Evolutionary conservation across 495 filamentous ascomycete genomes (phyloP).

Genomic region (Aspergillus campestris): DNA sequence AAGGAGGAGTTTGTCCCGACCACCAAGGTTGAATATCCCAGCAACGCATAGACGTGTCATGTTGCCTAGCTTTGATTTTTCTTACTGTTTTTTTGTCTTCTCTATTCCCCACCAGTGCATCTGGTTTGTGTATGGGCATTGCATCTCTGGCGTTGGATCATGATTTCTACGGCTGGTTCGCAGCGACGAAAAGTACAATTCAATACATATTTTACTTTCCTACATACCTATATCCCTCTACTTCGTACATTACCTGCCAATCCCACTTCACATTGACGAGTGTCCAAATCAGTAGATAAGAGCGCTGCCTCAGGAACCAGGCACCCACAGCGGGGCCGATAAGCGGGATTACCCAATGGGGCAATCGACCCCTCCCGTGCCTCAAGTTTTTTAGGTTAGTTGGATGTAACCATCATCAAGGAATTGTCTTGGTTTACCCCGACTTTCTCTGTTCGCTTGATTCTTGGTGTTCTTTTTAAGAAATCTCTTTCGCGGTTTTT

Average conservation of each 20-base stretch:
- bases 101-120: constrained; percentile 1
- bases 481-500: neutral
- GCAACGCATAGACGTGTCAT: constrained; percentile 46
- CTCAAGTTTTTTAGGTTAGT: neutral
- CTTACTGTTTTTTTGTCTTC: neutral
- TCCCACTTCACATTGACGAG: too few species aligned
- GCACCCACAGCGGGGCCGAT: constrained; percentile 3
- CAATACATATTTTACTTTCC: too few species aligned
- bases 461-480: too few species aligned
- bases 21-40: constrained; percentile 66
- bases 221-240: too few species aligned
- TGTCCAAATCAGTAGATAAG: neutral
- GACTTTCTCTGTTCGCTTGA: too few species aligned
- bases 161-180: neutral
- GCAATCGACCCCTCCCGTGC: constrained; percentile 4
- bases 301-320: neutral
- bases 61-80: neutral
- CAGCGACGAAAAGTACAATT: neutral
- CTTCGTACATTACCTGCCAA: too few species aligned
- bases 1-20: constrained; percentile 82
- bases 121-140: too few species aligned
- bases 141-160: too few species aligned
- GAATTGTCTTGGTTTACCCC: too few species aligned
- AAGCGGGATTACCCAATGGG: constrained; percentile 9
- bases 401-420: too few species aligned